Evolutionary conservation across 148 eudicot species (phyloP), one percentile per base, ranked within the genome.

Genomic region (Fallopia convolvulus): DNA sequence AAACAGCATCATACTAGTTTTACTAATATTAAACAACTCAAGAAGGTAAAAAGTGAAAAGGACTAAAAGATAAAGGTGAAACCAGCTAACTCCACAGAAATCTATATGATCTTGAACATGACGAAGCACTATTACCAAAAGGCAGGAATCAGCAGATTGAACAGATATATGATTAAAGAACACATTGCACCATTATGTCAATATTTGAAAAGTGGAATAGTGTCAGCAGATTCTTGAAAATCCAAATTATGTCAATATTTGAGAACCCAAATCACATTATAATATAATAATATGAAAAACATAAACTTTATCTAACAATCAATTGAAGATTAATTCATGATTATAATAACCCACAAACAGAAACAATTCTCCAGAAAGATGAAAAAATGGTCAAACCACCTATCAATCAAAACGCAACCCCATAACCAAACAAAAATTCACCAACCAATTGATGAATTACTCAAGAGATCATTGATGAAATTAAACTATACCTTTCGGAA

Each of bases 401-500:
- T 1, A 32, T n/a, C 39, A 63, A 61, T 8, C 39, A 5, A 55
- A 55, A 20, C 60, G n/a, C 56, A 52, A 52, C 0, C 56, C 56
- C 23, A 7, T 10, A 60, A 21, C 32, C 9, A 58, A 21, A 60
- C 66, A 7, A 21, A 21, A 8, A 2, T 17, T 17, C 5, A 15
- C n/a, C 23, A 55, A 55, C 21, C 21, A 10, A 55, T 13, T 13
- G 15, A 48, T 21, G 61, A 50, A 50, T 14, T 50, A 21, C 1
- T 56, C 12, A 18, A 58, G 3, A 23, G 15, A 53, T n/a, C 30
- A 42, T 65, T 46, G 72, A 60, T 48, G 13, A 60, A 23, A 70
- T 60, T 63, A 18, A 18, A 63, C 58, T 13, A 75, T 89, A 93
- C 98, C 94, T 89, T 91, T 17, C 92, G 88, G 75, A 85, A 81